Conservation (phyloP, 495 filamentous ascomycete genomes). For the Aspergillus conjunctus region DNA sequence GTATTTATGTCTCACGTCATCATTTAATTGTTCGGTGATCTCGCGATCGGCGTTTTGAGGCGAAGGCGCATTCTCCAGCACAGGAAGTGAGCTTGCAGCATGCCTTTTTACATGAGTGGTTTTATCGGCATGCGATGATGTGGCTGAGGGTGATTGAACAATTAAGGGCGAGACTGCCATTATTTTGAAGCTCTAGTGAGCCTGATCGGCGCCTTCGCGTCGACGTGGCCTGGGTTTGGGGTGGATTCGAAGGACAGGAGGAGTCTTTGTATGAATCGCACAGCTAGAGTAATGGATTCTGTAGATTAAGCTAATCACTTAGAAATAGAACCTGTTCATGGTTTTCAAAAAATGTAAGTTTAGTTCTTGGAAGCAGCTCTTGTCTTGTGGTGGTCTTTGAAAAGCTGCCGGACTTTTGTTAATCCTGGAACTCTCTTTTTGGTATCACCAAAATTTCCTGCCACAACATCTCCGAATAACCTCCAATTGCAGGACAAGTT, state of each 20-base stretch:
- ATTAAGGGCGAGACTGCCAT: constrained; percentile 52
- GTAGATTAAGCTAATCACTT: no score
- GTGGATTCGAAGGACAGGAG: neutral
- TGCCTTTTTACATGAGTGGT: constrained; percentile 41
- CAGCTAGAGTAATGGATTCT: no score
- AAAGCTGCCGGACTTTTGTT: constrained; percentile 40
- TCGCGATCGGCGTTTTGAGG: constrained; percentile 49
- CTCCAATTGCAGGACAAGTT: neutral
- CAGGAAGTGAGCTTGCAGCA: constrained; percentile 33
- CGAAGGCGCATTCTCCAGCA: constrained; percentile 16
- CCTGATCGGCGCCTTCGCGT: neutral
- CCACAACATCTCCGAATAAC: constrained; percentile 4
- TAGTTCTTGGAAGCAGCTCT: neutral
- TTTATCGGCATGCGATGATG: constrained; percentile 35
- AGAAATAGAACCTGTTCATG: no score
- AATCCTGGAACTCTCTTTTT: constrained; percentile 26
- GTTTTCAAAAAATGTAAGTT: no score
- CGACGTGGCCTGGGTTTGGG: neutral
- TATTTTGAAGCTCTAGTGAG: constrained; percentile 9
- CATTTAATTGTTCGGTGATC: constrained; percentile 84
- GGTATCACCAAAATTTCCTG: constrained; percentile 41
- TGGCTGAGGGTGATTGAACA: constrained; percentile 36
- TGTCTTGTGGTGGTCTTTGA: neutral
- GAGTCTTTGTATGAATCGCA: no score
- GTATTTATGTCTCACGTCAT: constrained; percentile 82